Conservation (phyloP, 768 basidiomycete species). For the Kwoniella heveanensis region DNA sequence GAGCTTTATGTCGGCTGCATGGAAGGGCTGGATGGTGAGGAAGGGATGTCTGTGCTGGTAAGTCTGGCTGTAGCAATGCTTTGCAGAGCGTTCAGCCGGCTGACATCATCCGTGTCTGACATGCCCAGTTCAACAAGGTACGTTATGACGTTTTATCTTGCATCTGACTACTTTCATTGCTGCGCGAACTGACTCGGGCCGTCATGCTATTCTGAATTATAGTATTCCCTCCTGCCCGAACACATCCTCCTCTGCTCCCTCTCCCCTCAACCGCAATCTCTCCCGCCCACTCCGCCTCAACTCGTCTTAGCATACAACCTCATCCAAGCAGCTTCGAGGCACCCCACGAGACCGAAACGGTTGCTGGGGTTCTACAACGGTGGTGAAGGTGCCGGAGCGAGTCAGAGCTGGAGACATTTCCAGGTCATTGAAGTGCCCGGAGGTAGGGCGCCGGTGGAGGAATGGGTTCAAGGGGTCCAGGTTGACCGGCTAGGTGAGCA, state of each 20-base stretch:
- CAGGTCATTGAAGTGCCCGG: slow-evolving; percentile 77
- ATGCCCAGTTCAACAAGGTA: slow-evolving; percentile 42
- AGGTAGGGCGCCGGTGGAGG: slow-evolving; percentile 71
- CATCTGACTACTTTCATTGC: too few relatives aligned
- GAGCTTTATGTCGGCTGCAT: slow-evolving; percentile 77
- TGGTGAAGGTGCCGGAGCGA: slow-evolving; percentile 68
- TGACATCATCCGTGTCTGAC: neutral
- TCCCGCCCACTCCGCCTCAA: slow-evolving; percentile 76
- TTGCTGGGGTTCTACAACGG: slow-evolving; percentile 91
- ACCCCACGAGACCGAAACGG: slow-evolving; percentile 58
- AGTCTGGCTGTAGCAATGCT: slow-evolving; percentile 20
- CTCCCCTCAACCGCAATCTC: slow-evolving; percentile 64
- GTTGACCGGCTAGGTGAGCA: slow-evolving; percentile 65
- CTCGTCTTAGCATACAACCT: slow-evolving; percentile 76
- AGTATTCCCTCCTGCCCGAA: slow-evolving; percentile 74
- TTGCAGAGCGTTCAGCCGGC: neutral
- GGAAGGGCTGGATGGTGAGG: slow-evolving; percentile 61
- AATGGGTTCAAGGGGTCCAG: slow-evolving; percentile 63
- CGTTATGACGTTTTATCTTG: too few relatives aligned
- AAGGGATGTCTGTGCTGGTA: slow-evolving; percentile 57
- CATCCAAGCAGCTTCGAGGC: slow-evolving; percentile 67
- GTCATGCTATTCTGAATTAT: slow-evolving; percentile 3
- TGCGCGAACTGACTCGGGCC: too few relatives aligned
- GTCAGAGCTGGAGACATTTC: slow-evolving; percentile 88
- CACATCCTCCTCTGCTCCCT: slow-evolving; percentile 71